Conservation (phyloP, 257 asterid genomes). For the Eustoma russellianum region DNA sequence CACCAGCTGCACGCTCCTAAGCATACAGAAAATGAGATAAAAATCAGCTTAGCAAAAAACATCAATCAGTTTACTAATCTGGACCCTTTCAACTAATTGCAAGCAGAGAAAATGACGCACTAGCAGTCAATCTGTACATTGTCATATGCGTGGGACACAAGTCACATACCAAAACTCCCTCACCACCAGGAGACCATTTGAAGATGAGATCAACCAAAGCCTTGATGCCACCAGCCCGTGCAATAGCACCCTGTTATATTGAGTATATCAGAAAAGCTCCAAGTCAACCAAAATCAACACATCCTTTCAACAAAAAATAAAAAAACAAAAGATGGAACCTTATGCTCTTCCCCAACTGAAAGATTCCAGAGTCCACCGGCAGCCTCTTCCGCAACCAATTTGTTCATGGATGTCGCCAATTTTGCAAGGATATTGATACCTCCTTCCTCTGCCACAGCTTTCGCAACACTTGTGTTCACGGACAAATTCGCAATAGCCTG, state of each 20-base stretch:
- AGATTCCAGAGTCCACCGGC: slow-evolving; percentile 94
- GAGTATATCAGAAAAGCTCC: slow-evolving; percentile 8
- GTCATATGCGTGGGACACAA: slow-evolving; percentile 5
- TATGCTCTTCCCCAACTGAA: slow-evolving; percentile 76
- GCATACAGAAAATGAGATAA: slow-evolving; percentile 1
- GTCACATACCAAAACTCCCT: slow-evolving; percentile 65
- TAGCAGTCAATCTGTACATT: slow-evolving; percentile 5
- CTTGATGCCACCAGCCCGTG: slow-evolving; percentile 76
- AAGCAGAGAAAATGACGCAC: neutral
- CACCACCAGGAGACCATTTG: slow-evolving; percentile 75
- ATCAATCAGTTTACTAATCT: no score
- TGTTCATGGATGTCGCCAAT: slow-evolving; percentile 68
- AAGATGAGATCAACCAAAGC: slow-evolving; percentile 74
- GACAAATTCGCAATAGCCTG: slow-evolving; percentile 84
- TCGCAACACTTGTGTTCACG: slow-evolving; percentile 71
- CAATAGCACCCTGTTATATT: slow-evolving; percentile 59
- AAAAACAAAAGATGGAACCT: slow-evolving; percentile 36
- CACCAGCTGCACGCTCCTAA: slow-evolving; percentile 95
- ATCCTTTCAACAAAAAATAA: neutral
- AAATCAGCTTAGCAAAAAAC: neutral
- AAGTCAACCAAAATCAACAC: neutral
- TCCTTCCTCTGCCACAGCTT: slow-evolving; percentile 88
- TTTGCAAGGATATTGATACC: slow-evolving; percentile 55
- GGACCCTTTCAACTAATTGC: neutral
- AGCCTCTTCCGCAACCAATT: slow-evolving; percentile 80